Evolutionary conservation across 148 eudicot species (phyloP).

Genomic region (Oxyria digyna): DNA sequence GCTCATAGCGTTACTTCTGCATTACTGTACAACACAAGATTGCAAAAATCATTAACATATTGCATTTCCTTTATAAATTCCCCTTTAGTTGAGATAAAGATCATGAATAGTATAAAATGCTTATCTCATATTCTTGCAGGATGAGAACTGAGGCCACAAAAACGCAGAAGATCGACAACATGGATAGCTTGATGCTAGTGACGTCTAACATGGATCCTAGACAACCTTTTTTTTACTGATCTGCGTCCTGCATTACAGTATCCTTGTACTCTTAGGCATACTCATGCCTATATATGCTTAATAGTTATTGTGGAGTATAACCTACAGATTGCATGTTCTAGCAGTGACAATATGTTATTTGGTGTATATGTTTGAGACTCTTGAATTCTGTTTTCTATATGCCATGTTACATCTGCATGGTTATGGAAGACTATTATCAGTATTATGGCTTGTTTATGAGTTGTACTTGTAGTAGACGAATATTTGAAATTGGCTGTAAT

Average conservation of each 20-base stretch:
- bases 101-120: neutral
- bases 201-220: conserved; percentile 4
- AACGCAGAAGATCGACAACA: neutral
- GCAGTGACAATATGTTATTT: neutral
- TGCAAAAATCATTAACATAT: neutral
- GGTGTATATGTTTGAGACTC: neutral
- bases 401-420: neutral
- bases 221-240: neutral
- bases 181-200: conserved; percentile 1
- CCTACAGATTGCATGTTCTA: neutral
- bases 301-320: neutral
- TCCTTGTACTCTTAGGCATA: neutral
- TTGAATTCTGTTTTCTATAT: neutral
- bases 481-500: too few species aligned
- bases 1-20: neutral
- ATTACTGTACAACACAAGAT: neutral
- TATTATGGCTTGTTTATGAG: too few species aligned
- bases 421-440: too few species aligned
- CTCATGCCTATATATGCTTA: neutral
- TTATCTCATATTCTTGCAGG: neutral
- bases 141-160: neutral
- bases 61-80: too few species aligned
- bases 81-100: neutral
- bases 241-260: conserved; percentile 6
- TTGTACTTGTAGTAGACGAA: too few species aligned